Evolutionary conservation across 352 stramenopile genomes (phyloP).

Genomic region (Globisporangium cederbergense): DNA sequence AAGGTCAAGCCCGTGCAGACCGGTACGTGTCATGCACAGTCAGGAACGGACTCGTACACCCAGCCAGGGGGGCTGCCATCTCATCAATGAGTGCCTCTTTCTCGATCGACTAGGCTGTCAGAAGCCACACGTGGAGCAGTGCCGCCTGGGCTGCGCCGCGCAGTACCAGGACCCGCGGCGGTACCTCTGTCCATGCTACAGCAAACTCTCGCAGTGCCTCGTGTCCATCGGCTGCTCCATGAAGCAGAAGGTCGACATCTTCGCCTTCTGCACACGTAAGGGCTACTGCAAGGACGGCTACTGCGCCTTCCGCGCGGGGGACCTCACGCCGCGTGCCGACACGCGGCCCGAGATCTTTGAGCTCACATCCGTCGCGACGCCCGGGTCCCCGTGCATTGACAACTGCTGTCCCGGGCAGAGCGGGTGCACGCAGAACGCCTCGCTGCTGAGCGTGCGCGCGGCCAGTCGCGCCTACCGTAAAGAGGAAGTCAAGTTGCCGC

Average conservation of each 20-base stretch:
- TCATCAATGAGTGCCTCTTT: background rate
- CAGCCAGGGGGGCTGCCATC: background rate
- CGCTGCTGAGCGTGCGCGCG: conserved; percentile 37
- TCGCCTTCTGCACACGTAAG: conserved; percentile 64
- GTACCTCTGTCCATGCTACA: conserved; percentile 74
- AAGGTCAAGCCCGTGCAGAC: conserved; percentile 15
- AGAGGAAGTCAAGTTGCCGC: conserved; percentile 48
- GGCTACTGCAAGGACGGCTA: conserved; percentile 83
- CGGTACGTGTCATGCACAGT: conserved; percentile 4
- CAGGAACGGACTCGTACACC: background rate
- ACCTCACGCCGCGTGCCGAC: conserved; percentile 53
- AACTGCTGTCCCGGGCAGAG: conserved; percentile 44
- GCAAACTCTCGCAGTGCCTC: conserved; percentile 63
- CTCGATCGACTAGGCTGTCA: conserved; percentile 33
- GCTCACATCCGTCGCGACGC: conserved; percentile 45
- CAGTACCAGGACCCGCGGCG: conserved; percentile 57
- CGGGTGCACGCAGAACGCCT: conserved; percentile 43
- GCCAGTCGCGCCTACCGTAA: conserved; percentile 48
- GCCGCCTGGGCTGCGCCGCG: conserved; percentile 40
- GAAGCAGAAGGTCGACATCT: conserved; percentile 59
- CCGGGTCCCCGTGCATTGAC: conserved; percentile 60
- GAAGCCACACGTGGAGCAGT: conserved; percentile 40
- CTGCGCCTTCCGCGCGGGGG: conserved; percentile 55
- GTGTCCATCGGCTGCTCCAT: conserved; percentile 61
- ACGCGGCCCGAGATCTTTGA: conserved; percentile 59